Conservation (phyloP, 2,329 filamentous ascomycete genomes). For the Epichloe sylvatica region DNA sequence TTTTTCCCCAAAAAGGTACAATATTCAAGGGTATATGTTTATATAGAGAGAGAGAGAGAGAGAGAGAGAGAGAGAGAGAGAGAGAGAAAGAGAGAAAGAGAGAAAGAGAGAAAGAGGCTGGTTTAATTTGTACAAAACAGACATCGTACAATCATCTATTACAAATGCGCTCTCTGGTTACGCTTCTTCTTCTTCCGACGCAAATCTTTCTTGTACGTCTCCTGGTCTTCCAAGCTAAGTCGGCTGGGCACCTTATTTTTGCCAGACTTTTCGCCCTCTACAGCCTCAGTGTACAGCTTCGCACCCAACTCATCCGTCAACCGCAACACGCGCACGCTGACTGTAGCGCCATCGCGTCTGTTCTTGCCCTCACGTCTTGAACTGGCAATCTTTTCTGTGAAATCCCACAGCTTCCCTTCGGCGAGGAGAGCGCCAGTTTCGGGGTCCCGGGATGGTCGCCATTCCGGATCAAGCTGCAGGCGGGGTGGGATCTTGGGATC, state of each 20-base stretch:
- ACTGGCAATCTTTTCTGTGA: conserved; percentile 74
- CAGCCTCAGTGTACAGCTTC: conserved; percentile 50
- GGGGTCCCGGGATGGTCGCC: conserved; percentile 55
- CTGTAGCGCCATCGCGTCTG: conserved; percentile 79
- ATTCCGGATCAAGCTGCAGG: conserved; percentile 58
- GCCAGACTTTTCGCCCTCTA: conserved; percentile 22
- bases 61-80: no score
- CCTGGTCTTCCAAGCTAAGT: conserved; percentile 37
- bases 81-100: no score
- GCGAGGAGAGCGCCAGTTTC: conserved; percentile 48
- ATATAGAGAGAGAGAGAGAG: no score
- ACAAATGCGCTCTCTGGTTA: conserved; percentile 38
- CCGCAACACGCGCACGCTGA: conserved; percentile 64
- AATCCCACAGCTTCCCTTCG: conserved; percentile 74
- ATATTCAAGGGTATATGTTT: background rate
- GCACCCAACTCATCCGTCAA: conserved; percentile 63
- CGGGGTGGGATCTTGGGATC: conserved; percentile 46
- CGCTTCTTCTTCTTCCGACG: conserved; percentile 33
- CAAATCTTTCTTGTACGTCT: conserved; percentile 29
- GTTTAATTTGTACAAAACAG: background rate
- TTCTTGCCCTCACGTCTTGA: conserved; percentile 89
- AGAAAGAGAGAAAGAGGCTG: background rate
- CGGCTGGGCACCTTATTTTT: conserved; percentile 26
- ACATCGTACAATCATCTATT: conserved; percentile 1
- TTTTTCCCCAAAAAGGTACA: background rate